A percentile compares a stretch with the other conserved stretches of the same genome.
phyloP scores from a whole-genome alignment of 1,284 basidiomycete genomes.

The Cystodermella granulosa region DNA sequence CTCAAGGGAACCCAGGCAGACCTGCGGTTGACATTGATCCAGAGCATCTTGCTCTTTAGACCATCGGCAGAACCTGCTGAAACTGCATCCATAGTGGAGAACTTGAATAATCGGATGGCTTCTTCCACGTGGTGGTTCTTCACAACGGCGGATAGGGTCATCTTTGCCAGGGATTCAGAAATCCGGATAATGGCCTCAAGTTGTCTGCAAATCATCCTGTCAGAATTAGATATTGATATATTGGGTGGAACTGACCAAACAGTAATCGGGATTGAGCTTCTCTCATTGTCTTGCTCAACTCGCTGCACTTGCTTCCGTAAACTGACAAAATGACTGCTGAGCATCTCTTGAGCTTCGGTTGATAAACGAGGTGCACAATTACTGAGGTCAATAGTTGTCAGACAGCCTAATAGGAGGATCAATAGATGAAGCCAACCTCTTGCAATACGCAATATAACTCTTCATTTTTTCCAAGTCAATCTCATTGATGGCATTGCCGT shows the following conservation, averaged over 20 bases:
- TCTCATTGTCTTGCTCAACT: constrained; percentile 93
- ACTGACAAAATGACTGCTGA: constrained; percentile 94
- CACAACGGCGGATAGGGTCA: constrained; percentile 84
- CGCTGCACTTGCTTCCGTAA: constrained; percentile 93
- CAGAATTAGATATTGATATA: background rate
- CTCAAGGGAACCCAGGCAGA: too few species aligned
- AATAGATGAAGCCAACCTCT: constrained; percentile 55
- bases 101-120: constrained; percentile 96
- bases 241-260: constrained; percentile 62
- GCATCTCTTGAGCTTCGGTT: constrained; percentile 90
- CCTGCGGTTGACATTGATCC: too few species aligned
- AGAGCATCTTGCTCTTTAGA: too few species aligned
- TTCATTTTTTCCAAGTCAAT: constrained; percentile 99
- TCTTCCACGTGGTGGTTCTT: constrained; percentile 95
- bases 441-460: constrained; percentile 93
- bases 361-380: constrained; percentile 96
- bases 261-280: constrained; percentile 97
- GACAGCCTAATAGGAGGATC: background rate
- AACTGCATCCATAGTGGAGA: constrained; percentile 98
- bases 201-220: constrained; percentile 58
- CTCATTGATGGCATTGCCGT: constrained; percentile 76
- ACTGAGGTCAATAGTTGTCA: constrained; percentile 38
- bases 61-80: constrained; percentile 91
- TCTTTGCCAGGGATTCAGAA: constrained; percentile 92
- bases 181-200: constrained; percentile 98